Conservation (phyloP, 2,329 filamentous ascomycete species). For the Aspergillus puulaauensis region DNA sequence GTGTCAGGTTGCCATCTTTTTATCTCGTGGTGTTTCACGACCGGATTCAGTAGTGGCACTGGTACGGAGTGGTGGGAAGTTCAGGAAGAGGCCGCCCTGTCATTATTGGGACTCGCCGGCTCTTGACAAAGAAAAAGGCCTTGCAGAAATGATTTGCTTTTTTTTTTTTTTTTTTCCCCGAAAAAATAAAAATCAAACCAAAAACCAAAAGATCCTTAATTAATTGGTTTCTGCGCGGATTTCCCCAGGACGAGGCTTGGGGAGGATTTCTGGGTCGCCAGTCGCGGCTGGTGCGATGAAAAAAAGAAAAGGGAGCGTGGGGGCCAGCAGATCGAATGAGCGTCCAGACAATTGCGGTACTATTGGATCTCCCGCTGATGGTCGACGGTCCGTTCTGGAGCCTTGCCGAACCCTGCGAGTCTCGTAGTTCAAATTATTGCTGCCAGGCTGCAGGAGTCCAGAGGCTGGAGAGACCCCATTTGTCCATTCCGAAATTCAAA, state of each 20-base stretch:
- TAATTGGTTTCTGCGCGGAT: not conserved
- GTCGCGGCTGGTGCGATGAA: constrained; percentile 22
- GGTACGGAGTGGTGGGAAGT: not conserved
- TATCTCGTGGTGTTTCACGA: not conserved
- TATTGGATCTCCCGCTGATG: constrained; percentile 19
- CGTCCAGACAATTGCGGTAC: constrained; percentile 2
- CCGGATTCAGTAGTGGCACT: not conserved
- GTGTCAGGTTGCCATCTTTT: not conserved
- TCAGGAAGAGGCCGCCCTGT: not conserved
- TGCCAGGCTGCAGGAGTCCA: not conserved
- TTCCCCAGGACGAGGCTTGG: not conserved
- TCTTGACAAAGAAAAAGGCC: constrained; percentile 1
- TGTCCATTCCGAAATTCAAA: not conserved
- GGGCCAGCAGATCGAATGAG: constrained; percentile 13
- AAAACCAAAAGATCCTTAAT: not conserved
- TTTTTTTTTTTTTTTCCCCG: not conserved
- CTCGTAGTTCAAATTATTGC: not conserved
- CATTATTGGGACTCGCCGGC: not conserved
- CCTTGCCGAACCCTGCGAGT: constrained; percentile 13
- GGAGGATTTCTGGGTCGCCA: constrained; percentile 20
- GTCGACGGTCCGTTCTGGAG: constrained; percentile 19
- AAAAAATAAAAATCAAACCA: no score
- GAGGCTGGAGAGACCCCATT: no score
- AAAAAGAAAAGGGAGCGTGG: constrained; percentile 12
- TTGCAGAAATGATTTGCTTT: constrained; percentile 1